Base-by-base conservation (phyloP, 306 rosid species). In the Nissolia schottii region DNA sequence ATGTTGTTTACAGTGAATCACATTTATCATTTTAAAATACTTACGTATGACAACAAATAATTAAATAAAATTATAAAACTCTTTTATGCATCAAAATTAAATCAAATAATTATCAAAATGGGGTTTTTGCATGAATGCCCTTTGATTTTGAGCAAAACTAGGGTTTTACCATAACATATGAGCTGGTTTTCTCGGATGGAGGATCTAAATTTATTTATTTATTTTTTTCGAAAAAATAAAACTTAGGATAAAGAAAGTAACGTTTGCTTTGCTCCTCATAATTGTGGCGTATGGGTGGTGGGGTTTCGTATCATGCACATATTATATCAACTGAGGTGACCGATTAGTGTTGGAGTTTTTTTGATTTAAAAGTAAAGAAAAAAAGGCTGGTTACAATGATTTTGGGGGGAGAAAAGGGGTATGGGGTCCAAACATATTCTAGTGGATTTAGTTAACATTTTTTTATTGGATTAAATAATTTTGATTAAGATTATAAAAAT, bases 161-260 rank as follows among this genome's bases (percentile, higher is more conserved):
- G 86, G 37, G 63, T 51, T 77, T 5, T 64, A 71, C 70, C 76
- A 59, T 8, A 7, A 3, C 12, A 12, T 60, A 77, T n/a, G 49
- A 73, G 85, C 73, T 60, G 82, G 85, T 46, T n/a, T n/a, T n/a
- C 19, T 49, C 0, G 19, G 38, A 55, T 35, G 37, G 5, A 25
- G 31, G 77, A 58, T 63, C 40, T 32, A 43, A 46, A 3, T 7
- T 40, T 40, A 9, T 40, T 40, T 8, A 41, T 13, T 41, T 41
- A 3, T 2, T 41, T 6, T 7, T 48, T 29, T 18, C 67, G 15
- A 11, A 79, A 45, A 58, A 71, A 0, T 65, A 63, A 46, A 28
- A 40, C 40, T 57, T 78, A 57, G 80, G 82, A 32, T 1, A 37
- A 41, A 72, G 82, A 84, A 89, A 80, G 87, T 73, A 80, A 85